Percentiles rank a stretch among this genome's conserved stretches.
phyloP scores from a whole-genome alignment of 2,329 filamentous ascomycete genomes.

The Cercospora janseana region DNA sequence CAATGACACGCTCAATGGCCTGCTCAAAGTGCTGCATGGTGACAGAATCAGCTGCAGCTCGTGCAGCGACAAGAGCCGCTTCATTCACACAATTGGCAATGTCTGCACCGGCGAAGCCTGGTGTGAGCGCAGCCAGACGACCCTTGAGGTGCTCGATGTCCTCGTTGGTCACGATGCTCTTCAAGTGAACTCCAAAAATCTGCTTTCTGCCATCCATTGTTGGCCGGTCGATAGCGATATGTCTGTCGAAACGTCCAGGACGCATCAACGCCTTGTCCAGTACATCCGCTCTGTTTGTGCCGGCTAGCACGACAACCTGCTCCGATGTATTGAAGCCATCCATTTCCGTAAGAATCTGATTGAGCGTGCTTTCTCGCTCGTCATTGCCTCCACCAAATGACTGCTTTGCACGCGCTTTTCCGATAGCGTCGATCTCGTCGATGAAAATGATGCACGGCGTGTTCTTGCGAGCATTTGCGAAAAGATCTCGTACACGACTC shows the following conservation, averaged over 20 bases:
- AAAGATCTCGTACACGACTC: constrained; percentile 90
- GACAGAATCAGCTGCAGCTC: constrained; percentile 75
- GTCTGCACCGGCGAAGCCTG: constrained; percentile 94
- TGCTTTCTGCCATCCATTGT: constrained; percentile 96
- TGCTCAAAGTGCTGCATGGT: constrained; percentile 92
- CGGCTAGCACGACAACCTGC: constrained; percentile 93
- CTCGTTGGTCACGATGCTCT: constrained; percentile 91
- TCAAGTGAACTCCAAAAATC: constrained; percentile 91
- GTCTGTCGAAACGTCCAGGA: constrained; percentile 92
- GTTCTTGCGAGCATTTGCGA: constrained; percentile 90
- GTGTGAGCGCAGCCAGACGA: constrained; percentile 85
- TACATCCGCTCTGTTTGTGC: constrained; percentile 92
- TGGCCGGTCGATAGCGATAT: constrained; percentile 90
- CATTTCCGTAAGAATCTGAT: constrained; percentile 99
- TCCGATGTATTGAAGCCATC: constrained; percentile 97
- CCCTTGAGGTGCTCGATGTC: constrained; percentile 85
- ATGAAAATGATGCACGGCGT: constrained; percentile 99
- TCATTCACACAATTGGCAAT: constrained; percentile 99
- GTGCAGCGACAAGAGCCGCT: constrained; percentile 89
- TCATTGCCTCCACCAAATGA: constrained; percentile 90
- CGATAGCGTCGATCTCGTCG: constrained; percentile 97
- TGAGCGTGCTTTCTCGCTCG: constrained; percentile 92
- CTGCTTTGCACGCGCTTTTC: constrained; percentile 79
- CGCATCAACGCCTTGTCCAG: constrained; percentile 95
- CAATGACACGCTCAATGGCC: constrained; percentile 95